Base-by-base conservation (phyloP, 139 green algal species). In the Micromonas pusilla region DNA sequence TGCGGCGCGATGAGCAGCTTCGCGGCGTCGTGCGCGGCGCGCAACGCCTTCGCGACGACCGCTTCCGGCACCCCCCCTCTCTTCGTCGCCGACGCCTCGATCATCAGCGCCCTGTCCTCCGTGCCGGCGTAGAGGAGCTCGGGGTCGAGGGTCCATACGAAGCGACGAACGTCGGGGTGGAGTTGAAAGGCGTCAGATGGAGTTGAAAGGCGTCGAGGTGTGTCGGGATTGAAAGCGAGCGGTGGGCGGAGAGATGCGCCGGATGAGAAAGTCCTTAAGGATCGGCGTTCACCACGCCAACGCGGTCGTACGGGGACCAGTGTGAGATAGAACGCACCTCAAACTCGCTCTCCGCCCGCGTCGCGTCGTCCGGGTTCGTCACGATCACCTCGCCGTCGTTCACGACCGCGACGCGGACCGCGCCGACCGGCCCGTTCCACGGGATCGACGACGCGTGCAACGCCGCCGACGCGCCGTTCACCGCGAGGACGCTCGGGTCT, bases 391-490 rank as follows among this genome's bases (percentile, higher is more conserved):
- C 68, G 9, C 75, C 67, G 45, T 73, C 70, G 73, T 54, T 75
- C 36, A 67, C 21, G 25, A 45, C 76, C 1, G 45, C 31, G 13
- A 88, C 53, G 3, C 84, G 81, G 32, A 89, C 85, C 36, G 81
- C 81, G 21, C 81, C 91, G 9, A 93, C 60, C 1, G 91, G 91
- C 2, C 89, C 88, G 25, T 72, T 53, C 87, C 88, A 96, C 0
- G 91, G 90, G 25, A 96, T 77, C 65, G 87, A 66, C 13, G 83
- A 91, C 52, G 76, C 74, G 45, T 79, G 52, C 20, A 95, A 76
- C 2, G 91, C 91, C 19, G 86, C 87, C 19, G 88, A 93, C 6
- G 88, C 89, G 9, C 86, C 90, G 75, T 92, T 94, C 66, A 96
- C 88, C 0, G 86, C 85, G n/a, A 92, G 36, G 3, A 88, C 79